Evolutionary conservation across 2,329 filamentous ascomycete species (phyloP), one percentile per base, ranked within the genome.

Genomic region (Dryadomyces sulphureus): DNA sequence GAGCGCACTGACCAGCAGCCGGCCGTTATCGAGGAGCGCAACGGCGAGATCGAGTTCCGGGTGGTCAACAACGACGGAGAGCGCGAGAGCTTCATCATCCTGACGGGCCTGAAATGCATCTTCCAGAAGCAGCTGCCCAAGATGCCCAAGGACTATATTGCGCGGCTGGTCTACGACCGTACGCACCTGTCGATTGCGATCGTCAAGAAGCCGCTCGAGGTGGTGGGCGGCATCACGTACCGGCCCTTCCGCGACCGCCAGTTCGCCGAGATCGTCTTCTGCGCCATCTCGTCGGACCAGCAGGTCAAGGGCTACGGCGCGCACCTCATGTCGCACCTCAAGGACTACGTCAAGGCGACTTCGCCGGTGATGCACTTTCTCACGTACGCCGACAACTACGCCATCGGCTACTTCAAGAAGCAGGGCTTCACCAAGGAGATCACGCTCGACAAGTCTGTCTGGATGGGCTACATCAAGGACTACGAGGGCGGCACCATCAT

Each of bases 381-480:
- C 2, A 98, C 92, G 1, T 98, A 98, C 58, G 92, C 92, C 53
- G 92, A 98, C 63, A 98, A 98, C 62, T 96, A 96, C 59, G 92
- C 92, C 35, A 98, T 94, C 53, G 92, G 92, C 11, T 98, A 96
- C 62, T 98, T 98, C 65, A 94, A 96, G 63, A 98, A 98, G 61
- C 92, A 98, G 61, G 92, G 92, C 0, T 98, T 98, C 59, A 96
- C 92, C 2, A 98, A 98, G 61, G 90, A 98, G 56, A 96, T 98
- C 52, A 94, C 89, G 0, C 76, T 98, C 1, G 84, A 92, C 49
- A 84, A 81, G 56, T 79, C 81, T 2, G 81, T 87, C 4, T 98
- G 92, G 92, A 96, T 96, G 92, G 92, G 92, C 3, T 98, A 96
- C 57, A 98, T 98, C 68, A 98, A 98, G 61, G 92, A 98, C 61